phyloP scores from a whole-genome alignment of 495 filamentous ascomycete genomes.

The Penicillium longicatenatum region DNA sequence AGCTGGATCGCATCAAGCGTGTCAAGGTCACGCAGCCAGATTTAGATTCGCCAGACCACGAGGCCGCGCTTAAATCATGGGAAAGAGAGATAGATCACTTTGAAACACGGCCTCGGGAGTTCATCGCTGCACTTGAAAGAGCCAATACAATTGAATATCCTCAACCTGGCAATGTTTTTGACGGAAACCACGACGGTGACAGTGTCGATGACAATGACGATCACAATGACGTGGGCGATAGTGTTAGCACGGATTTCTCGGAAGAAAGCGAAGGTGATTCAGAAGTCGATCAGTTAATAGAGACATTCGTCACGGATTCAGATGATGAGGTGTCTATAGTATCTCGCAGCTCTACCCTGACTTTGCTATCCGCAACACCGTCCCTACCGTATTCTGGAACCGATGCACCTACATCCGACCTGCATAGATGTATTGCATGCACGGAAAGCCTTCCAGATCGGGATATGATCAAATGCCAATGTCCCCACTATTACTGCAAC shows the following conservation, averaged over 20 bases:
- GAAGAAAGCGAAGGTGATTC: neutral
- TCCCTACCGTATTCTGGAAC: neutral
- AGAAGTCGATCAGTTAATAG: neutral
- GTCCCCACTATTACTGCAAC: neutral
- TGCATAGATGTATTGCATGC: neutral
- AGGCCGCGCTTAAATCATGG: neutral
- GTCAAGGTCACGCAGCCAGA: neutral
- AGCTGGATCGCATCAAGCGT: neutral
- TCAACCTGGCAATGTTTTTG: neutral
- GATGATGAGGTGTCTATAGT: neutral
- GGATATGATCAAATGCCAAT: neutral
- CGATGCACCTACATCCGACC: neutral
- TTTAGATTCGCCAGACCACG: neutral
- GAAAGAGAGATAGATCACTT: neutral
- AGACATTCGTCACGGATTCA: neutral
- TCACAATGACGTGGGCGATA: too few relatives aligned
- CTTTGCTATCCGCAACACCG: neutral
- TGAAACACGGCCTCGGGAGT: neutral
- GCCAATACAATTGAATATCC: neutral
- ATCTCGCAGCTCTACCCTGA: neutral
- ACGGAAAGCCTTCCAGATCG: neutral
- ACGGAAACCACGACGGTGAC: neutral
- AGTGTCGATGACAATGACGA: too few relatives aligned
- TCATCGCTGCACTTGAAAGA: neutral
- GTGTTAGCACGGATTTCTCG: too few relatives aligned